phyloP scores from a whole-genome alignment of 2,329 filamentous ascomycete species.

The Elsinoe batatas region DNA sequence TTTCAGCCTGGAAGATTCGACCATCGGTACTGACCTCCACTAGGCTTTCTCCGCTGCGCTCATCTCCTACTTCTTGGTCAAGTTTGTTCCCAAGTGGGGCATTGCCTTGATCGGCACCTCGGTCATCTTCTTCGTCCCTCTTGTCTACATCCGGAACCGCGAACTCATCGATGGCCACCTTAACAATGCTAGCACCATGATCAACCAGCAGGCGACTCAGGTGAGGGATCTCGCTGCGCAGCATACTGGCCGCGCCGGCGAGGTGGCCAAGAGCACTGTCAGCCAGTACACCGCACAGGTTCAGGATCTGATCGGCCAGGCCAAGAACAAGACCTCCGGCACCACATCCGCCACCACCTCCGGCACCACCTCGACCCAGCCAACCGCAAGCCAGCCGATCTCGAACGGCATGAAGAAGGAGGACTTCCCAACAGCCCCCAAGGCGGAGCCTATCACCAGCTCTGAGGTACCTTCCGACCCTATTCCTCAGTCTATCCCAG shows the following conservation, averaged over 20 bases:
- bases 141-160: conserved; percentile 56
- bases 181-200: conserved; percentile 42
- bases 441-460: background rate
- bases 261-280: conserved; percentile 48
- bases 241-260: conserved; percentile 49
- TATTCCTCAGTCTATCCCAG: conserved; percentile 1
- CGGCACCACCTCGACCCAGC: conserved; percentile 15
- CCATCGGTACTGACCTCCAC: conserved; percentile 16
- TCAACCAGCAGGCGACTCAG: conserved; percentile 50
- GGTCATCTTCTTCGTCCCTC: conserved; percentile 48
- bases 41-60: conserved; percentile 52
- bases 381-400: conserved; percentile 17
- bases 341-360: conserved; percentile 23
- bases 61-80: conserved; percentile 55
- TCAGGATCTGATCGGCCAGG: conserved; percentile 42
- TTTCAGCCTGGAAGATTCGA: background rate
- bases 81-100: conserved; percentile 56
- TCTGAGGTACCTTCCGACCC: conserved; percentile 1
- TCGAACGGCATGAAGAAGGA: conserved; percentile 15
- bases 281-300: conserved; percentile 53
- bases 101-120: conserved; percentile 48
- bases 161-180: conserved; percentile 54
- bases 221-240: conserved; percentile 51
- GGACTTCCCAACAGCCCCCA: conserved; percentile 19
- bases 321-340: conserved; percentile 28